Conservation (phyloP, 306 rosid species). For the Medicago truncatula region DNA sequence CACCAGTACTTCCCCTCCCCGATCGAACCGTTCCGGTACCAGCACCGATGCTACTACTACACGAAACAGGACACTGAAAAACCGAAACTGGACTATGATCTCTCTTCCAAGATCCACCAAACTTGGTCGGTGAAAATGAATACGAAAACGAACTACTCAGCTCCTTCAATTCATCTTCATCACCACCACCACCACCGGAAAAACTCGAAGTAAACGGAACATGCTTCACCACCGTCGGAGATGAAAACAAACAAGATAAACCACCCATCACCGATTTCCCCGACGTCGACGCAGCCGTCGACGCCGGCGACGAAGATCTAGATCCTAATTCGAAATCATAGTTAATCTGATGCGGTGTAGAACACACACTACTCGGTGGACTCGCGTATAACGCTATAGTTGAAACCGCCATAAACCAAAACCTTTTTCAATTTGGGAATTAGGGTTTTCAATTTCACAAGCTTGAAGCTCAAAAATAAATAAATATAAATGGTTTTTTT, state of each 20-base stretch:
- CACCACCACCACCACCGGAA: conserved; percentile 56
- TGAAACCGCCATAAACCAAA: conserved; percentile 70
- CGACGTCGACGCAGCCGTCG: conserved; percentile 66
- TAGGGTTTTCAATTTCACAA: conserved; percentile 43
- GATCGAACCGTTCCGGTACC: conserved; percentile 13
- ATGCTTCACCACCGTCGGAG: conserved; percentile 61
- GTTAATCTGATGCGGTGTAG: conserved; percentile 74
- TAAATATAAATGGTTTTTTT: background rate
- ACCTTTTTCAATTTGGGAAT: conserved; percentile 12
- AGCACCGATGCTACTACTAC: conserved; percentile 48
- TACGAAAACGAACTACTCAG: conserved; percentile 75
- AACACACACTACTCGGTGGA: conserved; percentile 87
- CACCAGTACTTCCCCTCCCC: conserved; percentile 1
- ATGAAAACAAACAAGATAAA: conserved; percentile 79
- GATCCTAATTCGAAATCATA: conserved; percentile 80
- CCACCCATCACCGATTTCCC: conserved; percentile 80
- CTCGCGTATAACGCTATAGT: conserved; percentile 87
- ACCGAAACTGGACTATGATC: conserved; percentile 86
- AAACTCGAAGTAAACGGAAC: conserved; percentile 62
- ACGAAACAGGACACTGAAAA: conserved; percentile 86
- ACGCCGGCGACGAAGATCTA: conserved; percentile 67
- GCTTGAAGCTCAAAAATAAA: background rate
- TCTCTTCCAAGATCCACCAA: conserved; percentile 63
- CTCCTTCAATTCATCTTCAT: conserved; percentile 84
- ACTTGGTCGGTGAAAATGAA: conserved; percentile 69